Evolutionary conservation across 257 asterid genomes (phyloP).

Genomic region (Ocimum tenuiflorum): DNA sequence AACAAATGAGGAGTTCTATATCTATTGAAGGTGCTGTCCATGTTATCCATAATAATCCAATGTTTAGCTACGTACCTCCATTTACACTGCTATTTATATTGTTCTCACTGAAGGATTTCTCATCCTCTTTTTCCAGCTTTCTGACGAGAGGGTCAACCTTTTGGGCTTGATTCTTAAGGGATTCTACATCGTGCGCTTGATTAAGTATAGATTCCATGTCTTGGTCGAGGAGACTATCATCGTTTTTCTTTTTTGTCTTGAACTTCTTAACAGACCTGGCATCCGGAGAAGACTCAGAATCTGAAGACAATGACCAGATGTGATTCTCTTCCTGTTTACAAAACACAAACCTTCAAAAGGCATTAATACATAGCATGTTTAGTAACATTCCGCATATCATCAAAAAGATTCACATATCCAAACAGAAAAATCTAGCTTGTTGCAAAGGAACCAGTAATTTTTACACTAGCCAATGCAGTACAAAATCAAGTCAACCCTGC

Average conservation of each 20-base stretch:
- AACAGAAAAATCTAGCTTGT: background rate
- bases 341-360: constrained; percentile 18
- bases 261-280: constrained; percentile 26
- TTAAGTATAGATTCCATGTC: too few relatives aligned
- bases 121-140: constrained; percentile 34
- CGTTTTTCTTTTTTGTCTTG: constrained; percentile 23
- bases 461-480: background rate
- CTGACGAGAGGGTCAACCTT: constrained; percentile 35
- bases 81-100: constrained; percentile 16
- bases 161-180: constrained; percentile 23
- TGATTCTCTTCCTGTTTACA: constrained; percentile 37
- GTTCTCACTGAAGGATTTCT: constrained; percentile 21
- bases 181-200: constrained; percentile 29
- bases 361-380: constrained; percentile 11
- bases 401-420: background rate
- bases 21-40: too few relatives aligned
- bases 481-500: background rate
- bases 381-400: background rate
- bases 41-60: constrained; percentile 11
- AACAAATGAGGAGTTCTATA: background rate
- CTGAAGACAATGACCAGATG: constrained; percentile 61
- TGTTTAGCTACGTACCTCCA: constrained; percentile 33
- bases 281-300: constrained; percentile 57
- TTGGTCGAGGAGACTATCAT: constrained; percentile 24
- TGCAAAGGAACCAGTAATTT: background rate